A percentile compares a stretch with the other conserved stretches of the same genome.
These are phyloP conservation scores for Triadica sebifera DNA, from an alignment of 345 rosid species.

Conservation along the genomic window DNA sequence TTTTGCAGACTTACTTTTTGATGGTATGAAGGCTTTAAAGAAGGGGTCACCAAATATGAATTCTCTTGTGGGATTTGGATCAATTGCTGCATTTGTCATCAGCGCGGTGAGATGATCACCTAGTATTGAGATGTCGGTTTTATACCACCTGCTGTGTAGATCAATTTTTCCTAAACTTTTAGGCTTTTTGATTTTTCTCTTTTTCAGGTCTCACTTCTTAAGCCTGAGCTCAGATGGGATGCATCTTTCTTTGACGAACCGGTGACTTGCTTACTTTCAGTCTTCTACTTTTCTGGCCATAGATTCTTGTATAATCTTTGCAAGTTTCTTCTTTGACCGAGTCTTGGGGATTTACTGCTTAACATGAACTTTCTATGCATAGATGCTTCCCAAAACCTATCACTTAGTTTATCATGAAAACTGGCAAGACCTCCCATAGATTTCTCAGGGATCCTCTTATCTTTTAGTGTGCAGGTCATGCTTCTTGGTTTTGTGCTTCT, in stretches of 20 bases:
- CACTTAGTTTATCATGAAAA: neutral
- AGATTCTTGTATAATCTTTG: slow-evolving; percentile 1
- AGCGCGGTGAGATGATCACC: slow-evolving; percentile 56
- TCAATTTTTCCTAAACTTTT: slow-evolving; percentile 7
- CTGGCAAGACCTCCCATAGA: no score
- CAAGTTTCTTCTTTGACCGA: slow-evolving; percentile 8
- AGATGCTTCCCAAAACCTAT: neutral
- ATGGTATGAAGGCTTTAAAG: slow-evolving; percentile 73
- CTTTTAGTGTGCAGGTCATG: slow-evolving; percentile 94
- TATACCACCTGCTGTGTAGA: neutral
- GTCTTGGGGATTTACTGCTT: neutral
- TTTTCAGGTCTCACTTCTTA: slow-evolving; percentile 71
- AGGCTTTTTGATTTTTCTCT: slow-evolving; percentile 15
- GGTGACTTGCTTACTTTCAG: slow-evolving; percentile 60
- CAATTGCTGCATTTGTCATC: slow-evolving; percentile 74
- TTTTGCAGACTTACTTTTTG: slow-evolving; percentile 69
- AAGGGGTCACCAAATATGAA: slow-evolving; percentile 97
- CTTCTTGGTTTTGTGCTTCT: slow-evolving; percentile 96
- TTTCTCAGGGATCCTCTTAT: slow-evolving; percentile 46
- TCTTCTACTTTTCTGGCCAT: slow-evolving; percentile 19
- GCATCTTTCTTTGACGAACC: slow-evolving; percentile 96
- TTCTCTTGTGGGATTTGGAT: slow-evolving; percentile 90
- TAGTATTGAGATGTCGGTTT: slow-evolving; percentile 11
- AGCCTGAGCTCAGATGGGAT: slow-evolving; percentile 88
- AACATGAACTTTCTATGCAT: neutral